Conservation (phyloP, 306 rosid species). For the Medicago truncatula region DNA sequence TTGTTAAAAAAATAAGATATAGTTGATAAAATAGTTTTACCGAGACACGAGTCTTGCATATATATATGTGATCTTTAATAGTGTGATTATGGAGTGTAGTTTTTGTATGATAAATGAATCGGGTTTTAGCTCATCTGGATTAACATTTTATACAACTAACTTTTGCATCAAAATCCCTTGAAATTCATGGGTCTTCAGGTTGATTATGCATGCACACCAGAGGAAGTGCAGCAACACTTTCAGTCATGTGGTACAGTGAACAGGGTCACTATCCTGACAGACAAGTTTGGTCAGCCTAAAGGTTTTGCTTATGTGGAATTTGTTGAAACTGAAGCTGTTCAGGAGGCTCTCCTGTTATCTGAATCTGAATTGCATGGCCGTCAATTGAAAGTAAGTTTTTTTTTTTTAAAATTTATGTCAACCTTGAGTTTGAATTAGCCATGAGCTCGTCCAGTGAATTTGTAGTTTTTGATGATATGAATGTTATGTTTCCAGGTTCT, state of each 20-base stretch:
- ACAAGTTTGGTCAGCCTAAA: constrained; percentile 92
- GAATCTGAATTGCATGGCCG: constrained; percentile 96
- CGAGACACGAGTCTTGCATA: not conserved
- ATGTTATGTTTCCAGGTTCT: constrained; percentile 62
- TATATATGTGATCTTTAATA: not conserved
- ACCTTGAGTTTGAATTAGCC: constrained; percentile 22
- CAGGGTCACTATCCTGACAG: constrained; percentile 89
- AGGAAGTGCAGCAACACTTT: constrained; percentile 98
- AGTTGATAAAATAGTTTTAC: constrained; percentile 16
- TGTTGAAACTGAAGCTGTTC: constrained; percentile 84
- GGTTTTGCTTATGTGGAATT: constrained; percentile 97
- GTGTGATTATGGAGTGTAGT: not conserved
- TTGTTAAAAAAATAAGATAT: not conserved
- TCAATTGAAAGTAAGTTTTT: constrained; percentile 73
- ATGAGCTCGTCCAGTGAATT: constrained; percentile 6
- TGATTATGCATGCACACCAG: constrained; percentile 97
- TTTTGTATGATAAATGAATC: constrained; percentile 27
- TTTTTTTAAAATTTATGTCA: constrained; percentile 2
- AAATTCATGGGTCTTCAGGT: constrained; percentile 63
- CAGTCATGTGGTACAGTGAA: constrained; percentile 95
- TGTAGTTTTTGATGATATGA: constrained; percentile 33
- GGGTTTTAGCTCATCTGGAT: constrained; percentile 18
- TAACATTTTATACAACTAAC: constrained; percentile 34
- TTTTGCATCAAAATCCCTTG: constrained; percentile 36
- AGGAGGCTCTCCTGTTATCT: constrained; percentile 78